Conservation (phyloP, 1,139 yeast species). For the Taphrina communis region DNA sequence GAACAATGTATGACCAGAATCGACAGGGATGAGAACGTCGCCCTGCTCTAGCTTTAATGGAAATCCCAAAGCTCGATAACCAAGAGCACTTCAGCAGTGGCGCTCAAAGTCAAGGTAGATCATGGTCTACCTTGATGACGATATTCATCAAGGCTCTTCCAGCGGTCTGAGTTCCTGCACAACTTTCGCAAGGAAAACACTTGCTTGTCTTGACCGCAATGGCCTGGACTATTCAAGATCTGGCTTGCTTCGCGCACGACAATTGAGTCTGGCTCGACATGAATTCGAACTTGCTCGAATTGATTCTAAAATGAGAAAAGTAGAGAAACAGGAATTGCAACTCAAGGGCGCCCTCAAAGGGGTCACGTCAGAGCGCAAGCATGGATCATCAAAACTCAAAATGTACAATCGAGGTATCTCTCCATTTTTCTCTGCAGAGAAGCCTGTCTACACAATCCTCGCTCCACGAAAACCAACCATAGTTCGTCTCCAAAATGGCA, state of each 20-base stretch:
- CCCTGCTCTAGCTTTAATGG: too few relatives aligned
- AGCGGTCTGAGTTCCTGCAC: conserved; percentile 1
- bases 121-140: conserved; percentile 1
- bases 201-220: conserved; percentile 2
- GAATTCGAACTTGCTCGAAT: conserved; percentile 5
- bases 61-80: too few relatives aligned
- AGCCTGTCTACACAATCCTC: conserved; percentile 2
- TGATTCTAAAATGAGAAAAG: neutral
- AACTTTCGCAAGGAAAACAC: conserved; percentile 10
- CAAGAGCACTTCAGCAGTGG: too few relatives aligned
- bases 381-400: neutral
- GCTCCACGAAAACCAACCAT: conserved; percentile 1
- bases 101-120: too few relatives aligned
- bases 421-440: conserved; percentile 15
- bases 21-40: too few relatives aligned
- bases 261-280: neutral
- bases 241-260: conserved; percentile 4
- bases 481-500: neutral
- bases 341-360: neutral
- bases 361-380: neutral
- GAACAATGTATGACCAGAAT: too few relatives aligned
- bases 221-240: neutral
- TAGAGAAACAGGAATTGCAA: conserved; percentile 13
- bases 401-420: neutral
- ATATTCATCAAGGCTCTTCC: neutral